Conservation (phyloP, 2,329 filamentous ascomycete genomes). For the Ceratocystis colombiana region DNA sequence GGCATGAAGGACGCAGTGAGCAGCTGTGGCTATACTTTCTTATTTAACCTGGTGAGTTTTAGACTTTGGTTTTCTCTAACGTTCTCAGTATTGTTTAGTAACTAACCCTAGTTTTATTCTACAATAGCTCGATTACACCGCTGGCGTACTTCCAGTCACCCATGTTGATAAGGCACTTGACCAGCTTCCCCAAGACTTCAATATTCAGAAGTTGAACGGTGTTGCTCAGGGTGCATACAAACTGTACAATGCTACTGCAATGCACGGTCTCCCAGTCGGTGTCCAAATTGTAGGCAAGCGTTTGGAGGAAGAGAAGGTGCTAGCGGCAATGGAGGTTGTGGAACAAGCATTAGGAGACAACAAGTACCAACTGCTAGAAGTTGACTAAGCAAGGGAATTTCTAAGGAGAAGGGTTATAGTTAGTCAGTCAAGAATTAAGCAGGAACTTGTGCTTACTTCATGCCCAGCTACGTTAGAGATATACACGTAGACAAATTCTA, state of each 20-base stretch:
- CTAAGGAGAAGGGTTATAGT: constrained; percentile 19
- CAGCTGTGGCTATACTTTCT: constrained; percentile 84
- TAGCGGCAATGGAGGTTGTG: constrained; percentile 67
- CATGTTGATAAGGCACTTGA: constrained; percentile 65
- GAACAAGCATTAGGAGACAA: constrained; percentile 59
- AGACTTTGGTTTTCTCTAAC: background rate
- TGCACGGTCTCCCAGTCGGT: constrained; percentile 80
- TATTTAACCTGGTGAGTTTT: constrained; percentile 69
- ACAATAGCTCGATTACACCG: constrained; percentile 67
- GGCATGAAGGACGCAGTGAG: constrained; percentile 79
- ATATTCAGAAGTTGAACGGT: constrained; percentile 58
- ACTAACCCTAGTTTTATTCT: background rate
- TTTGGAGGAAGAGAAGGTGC: constrained; percentile 77
- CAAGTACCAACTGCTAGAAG: constrained; percentile 43
- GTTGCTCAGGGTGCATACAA: constrained; percentile 76
- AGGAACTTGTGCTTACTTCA: background rate
- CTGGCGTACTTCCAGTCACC: constrained; percentile 73
- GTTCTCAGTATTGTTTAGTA: background rate
- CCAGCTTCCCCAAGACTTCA: constrained; percentile 52
- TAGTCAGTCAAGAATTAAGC: background rate
- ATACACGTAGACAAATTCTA: background rate
- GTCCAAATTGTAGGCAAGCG: constrained; percentile 73
- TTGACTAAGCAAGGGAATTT: constrained; percentile 33
- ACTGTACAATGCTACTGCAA: constrained; percentile 68
- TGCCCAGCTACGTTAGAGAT: background rate